Base-by-base conservation (phyloP, 2,329 filamentous ascomycete species). In the Remersonia thermophila region DNA sequence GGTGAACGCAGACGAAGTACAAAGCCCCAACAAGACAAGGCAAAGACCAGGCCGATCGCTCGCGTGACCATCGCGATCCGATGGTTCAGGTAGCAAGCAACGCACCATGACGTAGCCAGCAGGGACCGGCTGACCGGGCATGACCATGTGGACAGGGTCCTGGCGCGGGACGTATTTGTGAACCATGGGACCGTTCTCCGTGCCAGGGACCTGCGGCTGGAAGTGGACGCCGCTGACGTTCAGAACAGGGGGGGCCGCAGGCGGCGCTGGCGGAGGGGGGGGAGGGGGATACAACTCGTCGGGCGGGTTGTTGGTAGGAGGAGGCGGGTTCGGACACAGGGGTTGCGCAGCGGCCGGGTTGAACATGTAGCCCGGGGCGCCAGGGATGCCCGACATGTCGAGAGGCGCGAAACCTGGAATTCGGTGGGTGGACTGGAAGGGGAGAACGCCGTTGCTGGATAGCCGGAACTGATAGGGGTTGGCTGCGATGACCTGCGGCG, bases 151-250 rank as follows among this genome's bases (percentile, higher is more conserved):
- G 20, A 23, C 15, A 29, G 34, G 30, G 47, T 74, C 71, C 46
- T 59, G 61, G 30, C 69, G 70, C 43, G 73, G 72, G 35, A 69
- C 55, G 46, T 74, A 77, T 14, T 63, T 62, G 44, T 77, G 71
- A 18, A 62, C 49, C 39, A 69, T 68, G 2, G 69, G 65, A 3
- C 73, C 73, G 50, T 65, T 62, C 30, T 66, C 67, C 12, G 71
- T 73, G 45, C 73, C 69, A 3, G 71, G 69, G 12, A 73, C 69
- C 18, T 68, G 71, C 1, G 73, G 73, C 48, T 76, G 68, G 47
- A 69, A 76, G 51, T 71, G 65, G 33, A 68, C 51, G 36, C 66
- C 66, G 32, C 23, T 13, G 11, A 38, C 31, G 15, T 44, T 46
- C 8, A 46, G 8, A 8, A 38, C 26, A 14, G 39, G 32, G n/a